phyloP scores from a whole-genome alignment of 78 protist genomes.

The Cavenderia fasciculata region DNA sequence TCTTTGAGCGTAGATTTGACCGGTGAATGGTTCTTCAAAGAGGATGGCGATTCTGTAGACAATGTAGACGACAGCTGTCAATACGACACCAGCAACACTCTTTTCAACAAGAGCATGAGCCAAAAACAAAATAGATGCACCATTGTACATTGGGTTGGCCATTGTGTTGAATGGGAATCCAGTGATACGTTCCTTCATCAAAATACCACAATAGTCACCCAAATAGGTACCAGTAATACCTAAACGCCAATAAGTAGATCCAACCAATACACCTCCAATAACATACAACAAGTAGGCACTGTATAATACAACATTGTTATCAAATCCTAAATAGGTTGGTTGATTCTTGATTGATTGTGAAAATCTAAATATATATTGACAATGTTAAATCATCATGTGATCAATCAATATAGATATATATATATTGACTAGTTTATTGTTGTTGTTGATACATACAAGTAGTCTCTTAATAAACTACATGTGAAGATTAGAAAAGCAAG shows the following conservation, averaged over 20 bases:
- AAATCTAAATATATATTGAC: constrained; percentile 22
- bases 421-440: background rate
- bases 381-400: background rate
- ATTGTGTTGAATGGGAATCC: constrained; percentile 92
- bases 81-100: constrained; percentile 73
- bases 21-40: constrained; percentile 76
- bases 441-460: constrained; percentile 36
- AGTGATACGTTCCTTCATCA: constrained; percentile 84
- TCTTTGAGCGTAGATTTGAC: constrained; percentile 39
- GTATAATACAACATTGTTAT: background rate
- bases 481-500: constrained; percentile 75
- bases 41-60: constrained; percentile 68
- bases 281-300: constrained; percentile 6
- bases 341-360: constrained; percentile 47
- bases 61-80: constrained; percentile 43
- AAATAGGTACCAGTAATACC: constrained; percentile 93
- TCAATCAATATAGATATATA: no score
- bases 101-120: constrained; percentile 56
- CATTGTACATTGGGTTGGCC: constrained; percentile 91
- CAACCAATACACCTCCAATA: constrained; percentile 78
- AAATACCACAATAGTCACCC: constrained; percentile 93
- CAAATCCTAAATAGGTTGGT: constrained; percentile 12
- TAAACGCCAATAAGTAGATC: constrained; percentile 60
- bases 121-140: constrained; percentile 83
- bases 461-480: constrained; percentile 44